A percentile compares a stretch with the other conserved stretches of the same genome.
phyloP scores from a whole-genome alignment of 1,139 yeast species.

The Dujonia santamariae region DNA sequence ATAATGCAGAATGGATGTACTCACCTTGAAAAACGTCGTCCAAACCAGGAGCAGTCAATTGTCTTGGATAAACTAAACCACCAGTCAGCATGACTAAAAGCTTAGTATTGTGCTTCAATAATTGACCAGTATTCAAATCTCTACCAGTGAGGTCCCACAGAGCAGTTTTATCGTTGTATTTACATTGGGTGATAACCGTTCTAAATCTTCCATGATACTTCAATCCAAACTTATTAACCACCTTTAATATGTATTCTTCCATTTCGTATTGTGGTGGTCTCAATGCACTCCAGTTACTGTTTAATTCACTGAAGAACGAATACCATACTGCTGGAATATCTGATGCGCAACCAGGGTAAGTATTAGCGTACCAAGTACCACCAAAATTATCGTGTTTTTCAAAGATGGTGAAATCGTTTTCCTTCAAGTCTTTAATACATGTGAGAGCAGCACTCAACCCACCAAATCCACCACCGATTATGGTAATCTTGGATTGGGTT shows the following conservation, averaged over 20 bases:
- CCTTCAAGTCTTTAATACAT: conserved; percentile 27
- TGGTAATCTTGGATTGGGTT: conserved; percentile 29
- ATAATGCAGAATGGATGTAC: conserved; percentile 48
- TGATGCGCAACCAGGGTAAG: conserved; percentile 54
- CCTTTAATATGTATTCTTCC: conserved; percentile 41
- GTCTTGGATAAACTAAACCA: conserved; percentile 36
- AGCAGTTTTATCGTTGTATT: conserved; percentile 28
- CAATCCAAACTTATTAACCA: conserved; percentile 35
- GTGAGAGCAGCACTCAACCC: conserved; percentile 38
- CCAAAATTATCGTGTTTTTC: conserved; percentile 47
- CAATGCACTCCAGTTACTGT: conserved; percentile 40
- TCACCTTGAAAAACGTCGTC: conserved; percentile 42
- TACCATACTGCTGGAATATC: conserved; percentile 52
- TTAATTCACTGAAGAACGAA: conserved; percentile 38
- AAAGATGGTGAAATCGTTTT: conserved; percentile 34
- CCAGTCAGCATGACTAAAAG: conserved; percentile 35
- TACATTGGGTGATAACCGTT: conserved; percentile 26
- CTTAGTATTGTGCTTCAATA: conserved; percentile 23
- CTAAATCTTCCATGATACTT: conserved; percentile 26
- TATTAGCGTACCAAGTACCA: conserved; percentile 56
- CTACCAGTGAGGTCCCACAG: conserved; percentile 37
- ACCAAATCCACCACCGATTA: conserved; percentile 50
- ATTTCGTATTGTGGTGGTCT: conserved; percentile 50
- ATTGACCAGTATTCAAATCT: conserved; percentile 34
- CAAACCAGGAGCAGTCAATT: conserved; percentile 32